Percentiles rank a stretch among this genome's conserved stretches.
Conservation (phyloP, 2,329 filamentous ascomycete species). For the Colletotrichum gigasporum region DNA sequence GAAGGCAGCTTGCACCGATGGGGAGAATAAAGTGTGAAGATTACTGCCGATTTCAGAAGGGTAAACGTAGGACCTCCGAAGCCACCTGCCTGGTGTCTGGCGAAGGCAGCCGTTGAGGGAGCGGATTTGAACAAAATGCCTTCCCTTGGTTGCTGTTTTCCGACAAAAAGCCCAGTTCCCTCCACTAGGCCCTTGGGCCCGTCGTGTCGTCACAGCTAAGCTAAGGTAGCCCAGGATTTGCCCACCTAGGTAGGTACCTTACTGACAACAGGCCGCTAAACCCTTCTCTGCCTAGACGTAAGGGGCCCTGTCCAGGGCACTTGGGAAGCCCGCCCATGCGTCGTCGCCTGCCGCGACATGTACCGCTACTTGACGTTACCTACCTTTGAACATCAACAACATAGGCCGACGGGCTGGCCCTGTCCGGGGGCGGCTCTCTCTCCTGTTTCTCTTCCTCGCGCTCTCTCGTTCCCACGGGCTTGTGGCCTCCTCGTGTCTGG, state of each 20-base stretch:
- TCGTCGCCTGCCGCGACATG: slow-evolving; percentile 13
- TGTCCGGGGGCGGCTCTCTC: slow-evolving; percentile 24
- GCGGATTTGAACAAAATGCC: not conserved
- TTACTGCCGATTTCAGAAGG: too few relatives aligned
- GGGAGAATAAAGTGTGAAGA: too few relatives aligned
- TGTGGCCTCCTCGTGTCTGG: not conserved
- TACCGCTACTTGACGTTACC: slow-evolving; percentile 27
- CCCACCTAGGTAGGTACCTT: too few relatives aligned
- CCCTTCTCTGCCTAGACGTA: slow-evolving; percentile 18
- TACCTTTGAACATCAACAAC: slow-evolving; percentile 26
- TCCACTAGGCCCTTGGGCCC: slow-evolving; percentile 1
- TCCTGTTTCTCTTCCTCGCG: slow-evolving; percentile 14
- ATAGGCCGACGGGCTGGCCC: slow-evolving; percentile 26
- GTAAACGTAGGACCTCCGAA: too few relatives aligned
- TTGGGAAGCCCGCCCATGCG: slow-evolving; percentile 16
- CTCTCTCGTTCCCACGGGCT: not conserved
- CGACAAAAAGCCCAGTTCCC: not conserved
- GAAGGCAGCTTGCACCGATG: too few relatives aligned
- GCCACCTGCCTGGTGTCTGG: too few relatives aligned
- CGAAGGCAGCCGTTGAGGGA: slow-evolving; percentile 12
- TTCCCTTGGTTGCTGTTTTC: not conserved
- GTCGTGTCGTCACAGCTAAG: slow-evolving; percentile 27
- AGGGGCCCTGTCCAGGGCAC: slow-evolving; percentile 27
- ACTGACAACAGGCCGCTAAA: slow-evolving; percentile 30
- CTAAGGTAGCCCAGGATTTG: slow-evolving; percentile 18